Conservation (phyloP, 192 early-diverging fungal genomes). For the Lobosporangium transversale region DNA sequence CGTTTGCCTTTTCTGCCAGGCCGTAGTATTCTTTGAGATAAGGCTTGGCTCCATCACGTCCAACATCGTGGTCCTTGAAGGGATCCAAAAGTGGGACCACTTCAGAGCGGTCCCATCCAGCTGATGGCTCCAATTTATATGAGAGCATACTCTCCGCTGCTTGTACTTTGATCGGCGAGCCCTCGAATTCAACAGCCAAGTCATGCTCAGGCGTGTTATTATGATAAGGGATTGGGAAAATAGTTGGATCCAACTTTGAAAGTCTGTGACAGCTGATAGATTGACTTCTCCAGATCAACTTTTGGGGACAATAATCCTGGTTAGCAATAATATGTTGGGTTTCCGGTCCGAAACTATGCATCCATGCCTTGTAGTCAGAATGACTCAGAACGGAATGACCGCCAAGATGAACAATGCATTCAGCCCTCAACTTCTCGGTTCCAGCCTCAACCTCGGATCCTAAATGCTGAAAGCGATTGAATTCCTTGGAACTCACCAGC, state of each 20-base stretch:
- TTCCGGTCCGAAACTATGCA: slow-evolving; percentile 70
- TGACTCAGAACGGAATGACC: slow-evolving; percentile 72
- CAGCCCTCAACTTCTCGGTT: slow-evolving; percentile 27
- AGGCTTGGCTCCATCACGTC: slow-evolving; percentile 1
- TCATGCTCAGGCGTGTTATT: slow-evolving; percentile 53
- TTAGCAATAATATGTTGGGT: slow-evolving; percentile 84
- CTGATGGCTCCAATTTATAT: slow-evolving; percentile 72
- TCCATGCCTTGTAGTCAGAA: slow-evolving; percentile 77
- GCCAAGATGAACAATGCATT: slow-evolving; percentile 75
- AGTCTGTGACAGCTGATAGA: slow-evolving; percentile 72
- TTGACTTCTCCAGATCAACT: slow-evolving; percentile 72
- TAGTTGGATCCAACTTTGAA: slow-evolving; percentile 66
- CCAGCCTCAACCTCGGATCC: slow-evolving; percentile 8
- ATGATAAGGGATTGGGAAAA: slow-evolving; percentile 81
- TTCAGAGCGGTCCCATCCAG: slow-evolving; percentile 59
- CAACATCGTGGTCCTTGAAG: not conserved
- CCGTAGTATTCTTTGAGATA: slow-evolving; percentile 54
- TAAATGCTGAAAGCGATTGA: slow-evolving; percentile 53
- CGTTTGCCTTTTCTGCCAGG: slow-evolving; percentile 30
- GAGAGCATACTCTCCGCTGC: slow-evolving; percentile 56
- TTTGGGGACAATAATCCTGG: slow-evolving; percentile 70
- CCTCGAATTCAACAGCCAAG: slow-evolving; percentile 29
- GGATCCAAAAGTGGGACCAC: slow-evolving; percentile 10
- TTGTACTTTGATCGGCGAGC: slow-evolving; percentile 7
- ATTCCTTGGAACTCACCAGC: slow-evolving; percentile 55